phyloP scores from a whole-genome alignment of 495 filamentous ascomycete species.

The Penicillium nucicola region DNA sequence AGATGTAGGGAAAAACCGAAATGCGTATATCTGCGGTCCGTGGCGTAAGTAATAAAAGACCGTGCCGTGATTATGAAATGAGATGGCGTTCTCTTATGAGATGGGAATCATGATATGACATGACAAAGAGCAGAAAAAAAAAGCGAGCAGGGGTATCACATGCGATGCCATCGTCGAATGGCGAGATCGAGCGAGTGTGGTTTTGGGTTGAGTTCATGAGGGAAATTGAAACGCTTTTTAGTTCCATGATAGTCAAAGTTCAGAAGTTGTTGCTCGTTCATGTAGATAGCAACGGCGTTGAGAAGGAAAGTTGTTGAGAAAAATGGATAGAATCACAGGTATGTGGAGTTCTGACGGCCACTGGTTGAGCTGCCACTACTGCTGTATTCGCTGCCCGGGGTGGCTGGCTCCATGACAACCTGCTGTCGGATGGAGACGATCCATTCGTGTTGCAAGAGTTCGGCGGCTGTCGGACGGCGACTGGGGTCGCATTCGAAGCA shows the following conservation, averaged over 20 bases:
- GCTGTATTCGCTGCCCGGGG: slow-evolving; percentile 41
- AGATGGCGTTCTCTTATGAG: background rate
- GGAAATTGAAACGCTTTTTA: background rate
- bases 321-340: slow-evolving; percentile 17
- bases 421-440: slow-evolving; percentile 68
- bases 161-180: slow-evolving; percentile 23
- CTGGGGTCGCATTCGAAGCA: slow-evolving; percentile 87
- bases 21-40: background rate
- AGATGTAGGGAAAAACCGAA: background rate
- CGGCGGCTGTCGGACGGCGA: slow-evolving; percentile 75
- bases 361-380: slow-evolving; percentile 27
- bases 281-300: background rate
- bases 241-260: background rate
- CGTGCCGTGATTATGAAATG: background rate
- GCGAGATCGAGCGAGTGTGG: slow-evolving; percentile 24
- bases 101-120: background rate
- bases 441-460: slow-evolving; percentile 95
- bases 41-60: background rate
- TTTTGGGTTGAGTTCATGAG: background rate
- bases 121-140: slow-evolving; percentile 4
- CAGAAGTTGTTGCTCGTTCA: background rate
- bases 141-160: slow-evolving; percentile 28
- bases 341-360: slow-evolving; percentile 33
- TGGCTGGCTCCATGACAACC: slow-evolving; percentile 52
- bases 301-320: background rate